Base-by-base conservation (phyloP, 1,284 basidiomycete species). In the Pascua sp. region DNA sequence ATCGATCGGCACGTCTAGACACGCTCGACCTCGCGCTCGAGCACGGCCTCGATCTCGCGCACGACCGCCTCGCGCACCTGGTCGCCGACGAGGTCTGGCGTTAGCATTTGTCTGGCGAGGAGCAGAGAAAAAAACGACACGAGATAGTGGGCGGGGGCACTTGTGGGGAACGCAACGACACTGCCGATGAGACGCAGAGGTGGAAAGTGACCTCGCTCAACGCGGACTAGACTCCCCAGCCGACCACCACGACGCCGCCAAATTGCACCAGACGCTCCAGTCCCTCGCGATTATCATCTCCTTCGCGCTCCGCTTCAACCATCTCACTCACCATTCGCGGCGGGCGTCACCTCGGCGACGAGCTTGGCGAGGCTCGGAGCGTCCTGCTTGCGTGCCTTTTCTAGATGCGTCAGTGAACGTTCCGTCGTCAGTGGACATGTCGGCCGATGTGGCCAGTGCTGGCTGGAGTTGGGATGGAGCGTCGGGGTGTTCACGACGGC, bases 1-100 rank as follows among this genome's bases (percentile, higher is more conserved):
- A 16, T 36, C 37, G 24, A 37, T 18, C n/a, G 24, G 32, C n/a
- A 12, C 38, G 42, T 12, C 51, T 59, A 72, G 9, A 64, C 70
- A 47, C 68, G 62, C 60, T 75, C 73, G 13, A 73, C 71, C 50
- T 71, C 69, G 48, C 68, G 54, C 51, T 76, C 73, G 37, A 76
- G 52, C 2, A 67, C 70, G 17, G 64, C 66, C 55, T 73, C 69
- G 11, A 76, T 71, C 61, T 73, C 71, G 42, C 70, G 67, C 16
- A 67, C 51, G 11, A 76, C 66, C 17, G 70, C 69, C 40, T 60
- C 59, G 24, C 63, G 62, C 18, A 67, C 59, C 18, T 55, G 42
- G 42, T 47, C 42, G 11, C 12, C 46, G 39, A 62, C 47, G 12
- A 58, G 51, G 17, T 42, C 60, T 62, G 60, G 8, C 11, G 40